Percentiles rank a stretch among this genome's conserved stretches.
These are phyloP conservation scores for Camellia sinensis DNA, from an alignment of 148 eudicot genomes.

Conservation along the genomic window DNA sequence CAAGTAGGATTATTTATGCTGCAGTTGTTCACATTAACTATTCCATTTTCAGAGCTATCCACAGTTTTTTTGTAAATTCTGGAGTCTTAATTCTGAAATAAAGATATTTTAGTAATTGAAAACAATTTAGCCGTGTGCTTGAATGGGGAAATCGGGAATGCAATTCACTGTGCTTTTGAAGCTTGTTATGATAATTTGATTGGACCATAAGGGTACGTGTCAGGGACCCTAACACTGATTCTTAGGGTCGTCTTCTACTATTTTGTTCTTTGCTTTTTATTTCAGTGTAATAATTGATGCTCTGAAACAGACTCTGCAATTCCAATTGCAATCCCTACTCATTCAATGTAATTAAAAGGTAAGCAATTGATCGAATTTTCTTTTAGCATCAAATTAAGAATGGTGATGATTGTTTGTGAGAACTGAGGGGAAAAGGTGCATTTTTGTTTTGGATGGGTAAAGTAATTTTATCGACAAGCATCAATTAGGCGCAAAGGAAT, in stretches of 20 bases:
- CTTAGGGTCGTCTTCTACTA: background rate
- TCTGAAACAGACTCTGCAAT: background rate
- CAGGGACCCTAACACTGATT: background rate
- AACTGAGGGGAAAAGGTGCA: background rate
- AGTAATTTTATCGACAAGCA: background rate
- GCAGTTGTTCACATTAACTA: background rate
- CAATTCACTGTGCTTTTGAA: background rate
- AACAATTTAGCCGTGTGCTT: background rate
- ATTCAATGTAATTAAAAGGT: background rate
- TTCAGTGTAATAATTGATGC: background rate
- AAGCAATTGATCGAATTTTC: background rate
- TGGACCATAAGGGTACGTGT: background rate
- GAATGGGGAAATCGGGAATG: background rate
- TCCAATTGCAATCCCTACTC: background rate
- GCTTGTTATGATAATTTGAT: background rate
- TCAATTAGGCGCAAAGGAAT: background rate
- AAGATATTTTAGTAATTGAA: conserved; percentile 1
- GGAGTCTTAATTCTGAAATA: background rate
- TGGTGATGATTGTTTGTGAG: background rate
- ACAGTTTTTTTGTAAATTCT: background rate
- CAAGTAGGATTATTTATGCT: background rate
- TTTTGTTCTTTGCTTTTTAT: background rate
- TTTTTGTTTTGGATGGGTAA: background rate
- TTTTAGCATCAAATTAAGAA: background rate
- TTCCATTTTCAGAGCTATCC: background rate